A percentile compares a stretch with the other conserved stretches of the same genome.
Conservation (phyloP, 257 asterid species). For the Gentiana straminea region DNA sequence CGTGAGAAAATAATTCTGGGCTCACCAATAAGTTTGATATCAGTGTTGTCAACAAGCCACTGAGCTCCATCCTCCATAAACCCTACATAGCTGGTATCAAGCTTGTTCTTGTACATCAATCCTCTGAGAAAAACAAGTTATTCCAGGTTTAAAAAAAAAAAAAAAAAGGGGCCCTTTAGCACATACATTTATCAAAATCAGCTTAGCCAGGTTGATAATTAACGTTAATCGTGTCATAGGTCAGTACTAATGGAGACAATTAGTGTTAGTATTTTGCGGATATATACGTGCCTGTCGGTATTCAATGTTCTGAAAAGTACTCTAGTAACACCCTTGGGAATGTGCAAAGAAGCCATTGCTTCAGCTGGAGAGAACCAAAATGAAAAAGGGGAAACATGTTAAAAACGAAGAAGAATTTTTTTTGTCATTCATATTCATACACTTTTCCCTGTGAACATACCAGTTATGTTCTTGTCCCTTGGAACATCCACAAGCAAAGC, state of each 20-base stretch:
- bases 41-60: not conserved
- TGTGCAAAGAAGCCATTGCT: constrained; percentile 14
- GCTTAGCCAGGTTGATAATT: too few species aligned
- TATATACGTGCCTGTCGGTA: constrained; percentile 10
- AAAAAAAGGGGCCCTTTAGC: not conserved
- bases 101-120: not conserved
- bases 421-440: too few species aligned
- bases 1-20: not conserved
- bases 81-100: constrained; percentile 1
- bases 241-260: not conserved
- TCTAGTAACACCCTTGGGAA: constrained; percentile 15
- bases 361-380: constrained; percentile 8
- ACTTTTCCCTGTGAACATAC: constrained; percentile 19
- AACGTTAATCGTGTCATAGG: too few species aligned
- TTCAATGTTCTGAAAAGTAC: constrained; percentile 17
- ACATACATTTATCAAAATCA: too few species aligned
- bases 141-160: not conserved
- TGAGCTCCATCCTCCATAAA: constrained; percentile 1
- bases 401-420: too few species aligned
- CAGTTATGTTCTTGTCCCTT: constrained; percentile 76
- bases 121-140: not conserved
- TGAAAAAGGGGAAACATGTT: too few species aligned
- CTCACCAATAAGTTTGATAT: not conserved
- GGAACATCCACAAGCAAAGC: constrained; percentile 90
- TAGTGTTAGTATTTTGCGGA: not conserved